Base-by-base conservation (phyloP, 1,284 basidiomycete species). In the Ceratobasidium sp. region DNA sequence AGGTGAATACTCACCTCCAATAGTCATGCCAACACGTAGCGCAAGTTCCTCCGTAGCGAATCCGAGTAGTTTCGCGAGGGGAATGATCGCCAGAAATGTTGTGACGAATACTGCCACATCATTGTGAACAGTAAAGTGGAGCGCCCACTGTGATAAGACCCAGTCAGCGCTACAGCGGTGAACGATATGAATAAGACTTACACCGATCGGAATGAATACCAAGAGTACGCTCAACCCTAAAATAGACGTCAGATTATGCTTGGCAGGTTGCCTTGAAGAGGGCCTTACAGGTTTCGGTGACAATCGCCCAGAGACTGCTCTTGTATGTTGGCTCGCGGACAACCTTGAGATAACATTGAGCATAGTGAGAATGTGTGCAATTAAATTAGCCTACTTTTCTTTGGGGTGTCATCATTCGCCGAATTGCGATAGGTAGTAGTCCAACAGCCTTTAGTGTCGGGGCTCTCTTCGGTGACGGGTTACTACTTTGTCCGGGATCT, bases 211-310 rank as follows among this genome's bases (percentile, higher is more conserved):
- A 49, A 92, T 91, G 76, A 84, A 91, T 6, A 89, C 72, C 0
- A 91, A 82, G 4, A 92, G 80, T 30, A 90, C 21, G 76, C 92
- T 92, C 11, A 92, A 77, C 84, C 86, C 90, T 92, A n/a, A 1
- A n/a, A 26, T 6, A 32, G 13, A 35, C 3, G 44, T 57, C 16
- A 67, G 67, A 21, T 46, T 13, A n/a, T 23, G 50, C 14, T 5
- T 30, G 11, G 9, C n/a, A 23, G n/a, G 41, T 32, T 8, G 16
- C 4, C 4, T 11, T 38, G 18, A 11, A 30, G n/a, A 9, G 28
- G 47, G 62, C 18, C 66, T 38, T 38, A 76, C 75, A 76, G 35
- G 75, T 73, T 46, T 61, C 70, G 18, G 52, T 50, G 32, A 70
- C 73, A 35, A 74, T 73, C 18, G 75, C 75, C 28, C 55, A 63